Percentiles rank a stretch among this genome's conserved stretches.
These are phyloP conservation scores for Fusarium duplospermum DNA, from an alignment of 2,329 filamentous ascomycete species.

Conservation along the genomic window DNA sequence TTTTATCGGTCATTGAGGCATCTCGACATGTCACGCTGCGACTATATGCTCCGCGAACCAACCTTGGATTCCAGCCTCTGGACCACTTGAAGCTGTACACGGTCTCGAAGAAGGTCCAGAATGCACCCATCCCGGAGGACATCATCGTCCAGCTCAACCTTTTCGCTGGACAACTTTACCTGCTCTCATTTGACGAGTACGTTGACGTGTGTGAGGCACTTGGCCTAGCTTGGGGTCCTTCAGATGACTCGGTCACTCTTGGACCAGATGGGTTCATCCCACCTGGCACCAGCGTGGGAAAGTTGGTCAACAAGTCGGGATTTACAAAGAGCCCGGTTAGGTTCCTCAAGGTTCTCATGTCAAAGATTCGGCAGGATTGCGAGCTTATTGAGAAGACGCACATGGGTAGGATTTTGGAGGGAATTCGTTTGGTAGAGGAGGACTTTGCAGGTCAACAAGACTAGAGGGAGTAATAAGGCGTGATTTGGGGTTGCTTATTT, in stretches of 20 bases:
- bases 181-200: conserved; percentile 67
- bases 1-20: conserved; percentile 55
- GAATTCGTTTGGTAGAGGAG: conserved; percentile 35
- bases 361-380: conserved; percentile 52
- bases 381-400: conserved; percentile 56
- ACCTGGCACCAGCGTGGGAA: background rate
- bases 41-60: conserved; percentile 61
- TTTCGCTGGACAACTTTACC: conserved; percentile 76
- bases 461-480: background rate
- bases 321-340: conserved; percentile 50
- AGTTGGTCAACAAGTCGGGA: conserved; percentile 29
- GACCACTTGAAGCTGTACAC: conserved; percentile 37
- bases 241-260: conserved; percentile 36
- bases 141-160: conserved; percentile 67
- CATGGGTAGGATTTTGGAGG: conserved; percentile 52
- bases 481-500: background rate
- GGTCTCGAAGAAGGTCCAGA: background rate
- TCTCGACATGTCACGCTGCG: conserved; percentile 57
- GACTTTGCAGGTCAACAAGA: conserved; percentile 30
- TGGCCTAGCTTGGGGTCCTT: conserved; percentile 54
- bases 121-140: conserved; percentile 25
- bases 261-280: conserved; percentile 51
- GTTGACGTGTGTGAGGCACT: conserved; percentile 61
- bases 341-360: conserved; percentile 53
- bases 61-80: conserved; percentile 38